phyloP scores from a whole-genome alignment of 805 yeast species.

The Brettanomyces anomalus region DNA sequence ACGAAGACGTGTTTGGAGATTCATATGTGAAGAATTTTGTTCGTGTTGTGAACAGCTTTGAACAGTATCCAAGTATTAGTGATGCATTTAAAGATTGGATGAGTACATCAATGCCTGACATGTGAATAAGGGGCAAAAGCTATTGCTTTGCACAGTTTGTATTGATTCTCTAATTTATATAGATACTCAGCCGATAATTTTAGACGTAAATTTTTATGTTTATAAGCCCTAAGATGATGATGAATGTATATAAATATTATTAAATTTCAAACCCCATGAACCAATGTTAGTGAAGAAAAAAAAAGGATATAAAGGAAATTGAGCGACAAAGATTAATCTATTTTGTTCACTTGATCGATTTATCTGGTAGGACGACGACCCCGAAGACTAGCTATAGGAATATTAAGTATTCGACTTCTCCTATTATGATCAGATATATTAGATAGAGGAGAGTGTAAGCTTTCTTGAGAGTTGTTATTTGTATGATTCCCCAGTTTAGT shows the following conservation, averaged over 20 bases:
- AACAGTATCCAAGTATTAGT: conserved; percentile 23
- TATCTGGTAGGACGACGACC: not conserved
- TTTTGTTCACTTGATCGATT: too few relatives aligned
- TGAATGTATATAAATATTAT: too few relatives aligned
- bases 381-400: conserved; percentile 3
- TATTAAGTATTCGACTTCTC: conserved; percentile 2
- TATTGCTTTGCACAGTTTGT: too few relatives aligned
- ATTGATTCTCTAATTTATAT: too few relatives aligned
- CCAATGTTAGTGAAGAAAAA: too few relatives aligned
- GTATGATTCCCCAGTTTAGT: conserved; percentile 17
- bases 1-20: not conserved
- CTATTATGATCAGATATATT: not conserved
- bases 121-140: too few relatives aligned
- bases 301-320: too few relatives aligned
- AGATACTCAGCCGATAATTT: too few relatives aligned
- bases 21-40: conserved; percentile 25
- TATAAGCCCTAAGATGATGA: too few relatives aligned
- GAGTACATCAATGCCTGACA: conserved; percentile 3
- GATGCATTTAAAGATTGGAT: conserved; percentile 31
- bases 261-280: not conserved
- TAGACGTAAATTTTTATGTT: too few relatives aligned
- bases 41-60: conserved; percentile 26
- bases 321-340: too few relatives aligned
- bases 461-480: conserved; percentile 18
- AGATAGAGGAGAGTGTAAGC: conserved; percentile 7